Evolutionary conservation across 1,284 basidiomycete genomes (phyloP).

Genomic region (Irpex rosettiformis): DNA sequence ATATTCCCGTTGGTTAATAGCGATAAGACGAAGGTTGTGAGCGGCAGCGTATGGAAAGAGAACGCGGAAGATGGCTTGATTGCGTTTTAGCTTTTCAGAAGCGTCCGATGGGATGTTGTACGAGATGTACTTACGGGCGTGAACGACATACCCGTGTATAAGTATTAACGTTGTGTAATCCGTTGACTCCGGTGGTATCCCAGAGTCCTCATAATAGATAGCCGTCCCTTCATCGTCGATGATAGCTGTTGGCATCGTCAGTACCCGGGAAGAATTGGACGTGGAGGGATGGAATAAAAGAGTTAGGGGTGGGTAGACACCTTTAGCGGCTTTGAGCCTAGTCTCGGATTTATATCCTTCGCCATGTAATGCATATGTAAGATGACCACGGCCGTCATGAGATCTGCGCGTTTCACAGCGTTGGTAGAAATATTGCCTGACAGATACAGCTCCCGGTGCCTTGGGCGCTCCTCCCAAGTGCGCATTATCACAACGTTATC

Average conservation of each 20-base stretch:
- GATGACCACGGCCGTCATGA: background rate
- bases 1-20: constrained; percentile 31
- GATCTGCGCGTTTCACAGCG: background rate
- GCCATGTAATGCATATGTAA: background rate
- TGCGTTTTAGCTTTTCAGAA: background rate
- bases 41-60: constrained; percentile 24
- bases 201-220: constrained; percentile 21
- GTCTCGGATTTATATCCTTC: background rate
- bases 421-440: too few relatives aligned
- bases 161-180: constrained; percentile 87
- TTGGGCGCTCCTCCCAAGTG: background rate
- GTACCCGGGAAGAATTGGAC: background rate
- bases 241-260: constrained; percentile 8
- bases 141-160: constrained; percentile 45
- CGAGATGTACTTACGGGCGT: constrained; percentile 11
- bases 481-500: background rate
- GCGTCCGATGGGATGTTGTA: background rate
- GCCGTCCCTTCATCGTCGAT: constrained; percentile 11
- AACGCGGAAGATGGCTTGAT: constrained; percentile 21
- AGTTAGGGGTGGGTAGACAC: background rate
- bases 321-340: background rate
- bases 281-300: background rate
- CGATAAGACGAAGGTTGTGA: constrained; percentile 26
- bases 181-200: constrained; percentile 31
- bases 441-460: background rate